Evolutionary conservation across 1,139 yeast genomes (phyloP).

Genomic region (Zygosaccharomyces sapae): DNA sequence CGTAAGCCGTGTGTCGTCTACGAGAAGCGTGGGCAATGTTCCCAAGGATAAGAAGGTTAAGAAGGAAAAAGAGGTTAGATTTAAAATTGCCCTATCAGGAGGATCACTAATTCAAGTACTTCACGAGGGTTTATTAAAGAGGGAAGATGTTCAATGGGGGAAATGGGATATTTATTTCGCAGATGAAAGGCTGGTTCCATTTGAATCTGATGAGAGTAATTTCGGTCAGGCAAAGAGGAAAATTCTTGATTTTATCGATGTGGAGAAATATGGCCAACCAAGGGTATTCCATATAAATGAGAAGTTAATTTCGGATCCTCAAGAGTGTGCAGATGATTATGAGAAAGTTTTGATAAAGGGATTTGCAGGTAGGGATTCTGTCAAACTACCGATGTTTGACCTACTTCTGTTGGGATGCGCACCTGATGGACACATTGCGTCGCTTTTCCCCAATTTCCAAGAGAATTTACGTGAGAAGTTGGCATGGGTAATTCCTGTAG

Average conservation of each 20-base stretch:
- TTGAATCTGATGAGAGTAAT: conserved; percentile 76
- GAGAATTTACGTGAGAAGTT: conserved; percentile 82
- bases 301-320: conserved; percentile 71
- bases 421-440: conserved; percentile 97
- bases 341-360: conserved; percentile 81
- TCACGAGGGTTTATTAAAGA: conserved; percentile 72
- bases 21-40: conserved; percentile 17
- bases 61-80: conserved; percentile 53
- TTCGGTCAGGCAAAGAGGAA: conserved; percentile 84
- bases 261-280: conserved; percentile 52
- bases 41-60: conserved; percentile 22
- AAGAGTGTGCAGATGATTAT: conserved; percentile 90
- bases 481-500: conserved; percentile 96
- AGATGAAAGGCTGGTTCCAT: conserved; percentile 92
- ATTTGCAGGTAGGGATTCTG: conserved; percentile 95
- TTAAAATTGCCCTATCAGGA: conserved; percentile 87
- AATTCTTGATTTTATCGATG: conserved; percentile 61
- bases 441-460: conserved; percentile 82
- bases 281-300: conserved; percentile 81
- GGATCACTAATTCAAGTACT: conserved; percentile 86
- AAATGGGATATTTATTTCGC: conserved; percentile 97
- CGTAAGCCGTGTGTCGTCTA: conserved; percentile 17
- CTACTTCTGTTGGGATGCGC: conserved; percentile 90
- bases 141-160: conserved; percentile 80
- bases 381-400: conserved; percentile 92